A percentile compares a stretch with the other conserved stretches of the same genome.
Evolutionary conservation across 1,284 basidiomycete species (phyloP).

Genomic region (Irpex sp.): DNA sequence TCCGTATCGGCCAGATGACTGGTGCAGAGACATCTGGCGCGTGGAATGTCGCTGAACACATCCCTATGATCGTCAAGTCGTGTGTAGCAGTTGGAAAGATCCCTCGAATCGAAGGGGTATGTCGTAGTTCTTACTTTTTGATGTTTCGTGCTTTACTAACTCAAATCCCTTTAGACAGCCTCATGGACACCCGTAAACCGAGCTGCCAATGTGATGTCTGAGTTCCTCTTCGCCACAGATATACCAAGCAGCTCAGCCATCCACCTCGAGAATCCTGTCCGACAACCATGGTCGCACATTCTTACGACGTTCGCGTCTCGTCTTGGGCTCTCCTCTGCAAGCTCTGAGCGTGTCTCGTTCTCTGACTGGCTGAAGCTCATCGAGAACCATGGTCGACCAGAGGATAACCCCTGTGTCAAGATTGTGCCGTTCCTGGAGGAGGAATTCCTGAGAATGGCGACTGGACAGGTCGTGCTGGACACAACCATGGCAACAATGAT

Average conservation of each 20-base stretch:
- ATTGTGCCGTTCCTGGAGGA: conserved; percentile 32
- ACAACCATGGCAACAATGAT: conserved; percentile 26
- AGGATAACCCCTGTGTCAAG: conserved; percentile 27
- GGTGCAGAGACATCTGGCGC: conserved; percentile 32
- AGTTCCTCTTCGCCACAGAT: conserved; percentile 24
- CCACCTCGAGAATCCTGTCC: conserved; percentile 30
- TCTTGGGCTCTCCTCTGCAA: conserved; percentile 13
- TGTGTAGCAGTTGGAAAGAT: conserved; percentile 25
- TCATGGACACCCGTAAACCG: conserved; percentile 32
- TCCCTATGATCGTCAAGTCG: conserved; percentile 33
- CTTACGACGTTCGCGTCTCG: conserved; percentile 24
- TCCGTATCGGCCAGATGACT: conserved; percentile 35
- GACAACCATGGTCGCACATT: conserved; percentile 29
- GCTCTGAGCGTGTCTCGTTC: conserved; percentile 24
- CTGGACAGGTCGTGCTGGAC: conserved; percentile 28
- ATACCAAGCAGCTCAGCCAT: conserved; percentile 17
- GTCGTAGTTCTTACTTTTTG: neutral
- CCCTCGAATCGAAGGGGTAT: conserved; percentile 29
- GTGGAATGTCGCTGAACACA: conserved; percentile 34
- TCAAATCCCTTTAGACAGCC: conserved; percentile 19
- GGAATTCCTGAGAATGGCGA: conserved; percentile 31
- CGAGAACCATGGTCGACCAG: conserved; percentile 18
- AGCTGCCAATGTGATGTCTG: conserved; percentile 23
- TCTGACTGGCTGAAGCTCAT: conserved; percentile 26
- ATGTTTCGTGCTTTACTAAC: neutral